These are phyloP conservation scores for Pestalotiopsis sp. DNA, from an alignment of 2,329 filamentous ascomycete species.

Conservation along the genomic window DNA sequence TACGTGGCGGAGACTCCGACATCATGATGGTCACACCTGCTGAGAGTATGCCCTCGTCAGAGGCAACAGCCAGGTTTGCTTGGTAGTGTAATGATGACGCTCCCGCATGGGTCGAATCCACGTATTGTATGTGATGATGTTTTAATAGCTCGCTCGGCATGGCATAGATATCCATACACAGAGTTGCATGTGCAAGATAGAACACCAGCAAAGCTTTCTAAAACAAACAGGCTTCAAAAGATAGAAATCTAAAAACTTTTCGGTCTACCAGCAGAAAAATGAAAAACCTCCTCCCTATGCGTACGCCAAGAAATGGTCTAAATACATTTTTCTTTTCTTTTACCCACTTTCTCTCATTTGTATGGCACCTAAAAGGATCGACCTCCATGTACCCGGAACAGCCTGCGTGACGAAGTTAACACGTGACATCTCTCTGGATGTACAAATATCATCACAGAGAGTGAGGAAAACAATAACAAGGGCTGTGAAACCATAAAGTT, in stretches of 20 bases:
- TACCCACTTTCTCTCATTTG: background rate
- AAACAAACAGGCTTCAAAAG: background rate
- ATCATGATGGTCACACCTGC: background rate
- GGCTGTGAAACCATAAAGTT: background rate
- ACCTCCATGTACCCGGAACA: background rate
- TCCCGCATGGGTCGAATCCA: too few species aligned
- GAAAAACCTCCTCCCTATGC: background rate
- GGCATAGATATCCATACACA: too few species aligned
- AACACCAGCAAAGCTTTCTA: background rate
- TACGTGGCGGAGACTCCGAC: background rate
- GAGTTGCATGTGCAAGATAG: too few species aligned
- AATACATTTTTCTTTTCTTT: background rate
- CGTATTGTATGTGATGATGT: too few species aligned
- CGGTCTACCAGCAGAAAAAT: background rate
- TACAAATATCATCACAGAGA: background rate
- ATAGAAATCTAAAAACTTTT: background rate
- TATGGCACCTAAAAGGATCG: background rate
- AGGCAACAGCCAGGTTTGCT: background rate
- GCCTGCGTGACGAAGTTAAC: background rate
- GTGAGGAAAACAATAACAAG: background rate
- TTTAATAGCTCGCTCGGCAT: too few species aligned
- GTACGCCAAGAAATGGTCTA: background rate
- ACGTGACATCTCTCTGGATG: background rate
- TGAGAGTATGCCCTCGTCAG: background rate
- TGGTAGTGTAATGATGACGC: too few species aligned